Evolutionary conservation across 1,139 yeast species (phyloP).

Genomic region (Yamadazyma songkhlaensis): DNA sequence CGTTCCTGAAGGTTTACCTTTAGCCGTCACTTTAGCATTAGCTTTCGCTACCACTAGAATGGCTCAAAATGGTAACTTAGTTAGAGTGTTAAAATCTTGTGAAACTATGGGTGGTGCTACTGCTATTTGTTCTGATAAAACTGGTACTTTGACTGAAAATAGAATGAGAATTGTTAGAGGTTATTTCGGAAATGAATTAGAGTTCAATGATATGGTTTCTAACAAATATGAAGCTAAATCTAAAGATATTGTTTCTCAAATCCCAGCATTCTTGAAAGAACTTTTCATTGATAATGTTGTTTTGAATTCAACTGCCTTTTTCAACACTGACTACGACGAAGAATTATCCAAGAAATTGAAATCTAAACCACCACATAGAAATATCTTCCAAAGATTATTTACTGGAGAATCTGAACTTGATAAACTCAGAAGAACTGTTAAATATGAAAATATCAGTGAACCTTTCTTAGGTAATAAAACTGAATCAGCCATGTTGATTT

Average conservation of each 20-base stretch:
- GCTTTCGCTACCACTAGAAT: conserved; percentile 98
- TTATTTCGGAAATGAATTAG: conserved; percentile 46
- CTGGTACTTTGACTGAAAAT: conserved; percentile 94
- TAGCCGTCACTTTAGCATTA: conserved; percentile 92
- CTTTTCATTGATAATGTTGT: conserved; percentile 60
- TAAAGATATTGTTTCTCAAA: conserved; percentile 24
- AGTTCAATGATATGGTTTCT: conserved; percentile 43
- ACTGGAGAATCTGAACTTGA: conserved; percentile 14
- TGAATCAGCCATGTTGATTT: conserved; percentile 78
- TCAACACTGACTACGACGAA: conserved; percentile 48
- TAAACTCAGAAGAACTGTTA: conserved; percentile 18
- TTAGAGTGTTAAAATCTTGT: conserved; percentile 89
- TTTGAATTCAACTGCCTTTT: conserved; percentile 88
- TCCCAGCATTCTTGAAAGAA: conserved; percentile 32
- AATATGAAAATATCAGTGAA: conserved; percentile 33
- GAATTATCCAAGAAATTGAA: conserved; percentile 29
- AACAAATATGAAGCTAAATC: conserved; percentile 25
- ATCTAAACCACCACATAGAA: conserved; percentile 27
- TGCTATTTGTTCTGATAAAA: conserved; percentile 93
- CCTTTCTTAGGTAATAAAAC: conserved; percentile 90
- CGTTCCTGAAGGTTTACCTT: conserved; percentile 96
- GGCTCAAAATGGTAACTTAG: conserved; percentile 95
- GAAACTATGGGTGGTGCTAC: conserved; percentile 99
- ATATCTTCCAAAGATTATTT: conserved; percentile 21
- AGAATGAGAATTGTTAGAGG: conserved; percentile 87